Evolutionary conservation across 1,284 basidiomycete species (phyloP).

Genomic region (Ceratobasidium papillatum): DNA sequence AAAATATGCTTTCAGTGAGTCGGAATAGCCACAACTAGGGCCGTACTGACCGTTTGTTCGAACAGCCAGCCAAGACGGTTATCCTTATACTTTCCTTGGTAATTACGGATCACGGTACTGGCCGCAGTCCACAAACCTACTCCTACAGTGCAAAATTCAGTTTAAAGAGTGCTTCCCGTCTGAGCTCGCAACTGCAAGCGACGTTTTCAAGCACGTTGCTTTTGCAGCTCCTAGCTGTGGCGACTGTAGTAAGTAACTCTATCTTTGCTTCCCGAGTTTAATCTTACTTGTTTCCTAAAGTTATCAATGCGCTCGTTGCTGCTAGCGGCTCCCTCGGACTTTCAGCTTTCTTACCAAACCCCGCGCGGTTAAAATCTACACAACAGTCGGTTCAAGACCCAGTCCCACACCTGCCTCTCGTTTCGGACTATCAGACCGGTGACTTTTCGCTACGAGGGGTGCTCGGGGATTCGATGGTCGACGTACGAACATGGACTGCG

Average conservation of each 20-base stretch:
- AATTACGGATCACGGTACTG: constrained; percentile 42
- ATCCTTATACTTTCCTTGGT: constrained; percentile 49
- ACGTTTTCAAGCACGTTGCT: constrained; percentile 60
- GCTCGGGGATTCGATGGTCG: constrained; percentile 16
- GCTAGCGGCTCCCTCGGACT: constrained; percentile 58
- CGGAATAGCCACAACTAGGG: not conserved
- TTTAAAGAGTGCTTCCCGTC: constrained; percentile 51
- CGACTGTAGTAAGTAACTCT: constrained; percentile 57
- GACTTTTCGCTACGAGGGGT: constrained; percentile 57
- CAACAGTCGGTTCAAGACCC: constrained; percentile 36
- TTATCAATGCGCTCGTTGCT: constrained; percentile 58
- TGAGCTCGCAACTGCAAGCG: constrained; percentile 46
- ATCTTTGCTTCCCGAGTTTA: not conserved
- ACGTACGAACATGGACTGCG: constrained; percentile 41
- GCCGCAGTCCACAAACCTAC: constrained; percentile 37
- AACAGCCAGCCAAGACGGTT: constrained; percentile 50
- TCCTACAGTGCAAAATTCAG: constrained; percentile 48
- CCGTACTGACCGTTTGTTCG: not conserved
- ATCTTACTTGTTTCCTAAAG: constrained; percentile 47
- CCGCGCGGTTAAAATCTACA: constrained; percentile 46
- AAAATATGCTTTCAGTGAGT: constrained; percentile 25
- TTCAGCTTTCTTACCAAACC: constrained; percentile 57
- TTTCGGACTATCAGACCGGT: constrained; percentile 54
- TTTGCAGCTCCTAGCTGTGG: constrained; percentile 60
- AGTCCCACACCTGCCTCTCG: constrained; percentile 57